Percentiles rank a stretch among this genome's conserved stretches.
Evolutionary conservation across 495 filamentous ascomycete species (phyloP).

Genomic region (Trichoderma gamsii): DNA sequence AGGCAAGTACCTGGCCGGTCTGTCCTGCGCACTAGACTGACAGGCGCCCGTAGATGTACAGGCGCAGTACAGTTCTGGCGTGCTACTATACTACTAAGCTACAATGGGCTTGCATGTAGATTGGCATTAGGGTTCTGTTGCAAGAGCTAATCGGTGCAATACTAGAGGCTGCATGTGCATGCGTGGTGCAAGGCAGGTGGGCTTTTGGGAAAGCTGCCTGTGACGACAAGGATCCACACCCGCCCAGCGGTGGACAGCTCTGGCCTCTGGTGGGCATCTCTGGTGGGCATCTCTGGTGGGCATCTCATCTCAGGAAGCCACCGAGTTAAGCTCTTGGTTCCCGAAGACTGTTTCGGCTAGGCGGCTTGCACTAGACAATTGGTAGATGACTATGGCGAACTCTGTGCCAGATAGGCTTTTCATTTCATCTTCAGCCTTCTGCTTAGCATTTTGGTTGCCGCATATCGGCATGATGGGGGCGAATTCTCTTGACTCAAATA

Average conservation of each 20-base stretch:
- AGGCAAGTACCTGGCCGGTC: no score
- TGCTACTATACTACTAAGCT: no score
- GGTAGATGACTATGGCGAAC: not conserved
- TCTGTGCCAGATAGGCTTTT: not conserved
- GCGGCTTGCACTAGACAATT: not conserved
- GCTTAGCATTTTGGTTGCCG: not conserved
- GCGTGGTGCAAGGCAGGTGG: not conserved
- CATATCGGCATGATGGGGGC: not conserved
- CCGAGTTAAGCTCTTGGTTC: conserved; percentile 4
- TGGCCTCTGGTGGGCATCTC: not conserved
- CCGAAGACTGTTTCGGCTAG: conserved; percentile 7
- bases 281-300: not conserved
- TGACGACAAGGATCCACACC: not conserved
- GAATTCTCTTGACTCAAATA: not conserved
- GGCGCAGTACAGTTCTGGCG: no score
- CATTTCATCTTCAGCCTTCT: no score
- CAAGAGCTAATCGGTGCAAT: not conserved
- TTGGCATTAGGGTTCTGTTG: not conserved
- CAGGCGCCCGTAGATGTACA: no score
- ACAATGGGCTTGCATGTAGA: no score
- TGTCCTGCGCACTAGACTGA: no score
- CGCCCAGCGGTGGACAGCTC: not conserved
- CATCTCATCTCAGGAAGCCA: conserved; percentile 11
- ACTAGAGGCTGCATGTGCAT: not conserved
- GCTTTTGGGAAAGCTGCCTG: not conserved